phyloP scores from a whole-genome alignment of 106 monocot species.

The Platanthera guangdongensis region DNA sequence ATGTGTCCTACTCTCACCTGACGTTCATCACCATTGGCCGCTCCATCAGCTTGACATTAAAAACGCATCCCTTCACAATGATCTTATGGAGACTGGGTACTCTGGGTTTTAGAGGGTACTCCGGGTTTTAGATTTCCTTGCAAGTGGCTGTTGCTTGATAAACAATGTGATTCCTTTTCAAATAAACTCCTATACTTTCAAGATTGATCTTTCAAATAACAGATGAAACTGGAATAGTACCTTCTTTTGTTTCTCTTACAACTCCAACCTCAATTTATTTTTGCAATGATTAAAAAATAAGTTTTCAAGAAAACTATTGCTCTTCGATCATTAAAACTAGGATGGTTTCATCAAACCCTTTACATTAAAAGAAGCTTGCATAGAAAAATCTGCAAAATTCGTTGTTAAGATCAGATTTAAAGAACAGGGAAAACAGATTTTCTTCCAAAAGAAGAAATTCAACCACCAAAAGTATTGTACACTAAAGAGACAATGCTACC shows the following conservation, averaged over 20 bases:
- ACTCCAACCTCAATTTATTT: neutral
- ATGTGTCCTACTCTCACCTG: too few species aligned
- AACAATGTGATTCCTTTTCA: neutral
- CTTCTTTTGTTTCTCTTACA: neutral
- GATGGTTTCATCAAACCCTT: neutral
- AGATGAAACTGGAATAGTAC: neutral
- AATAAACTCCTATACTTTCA: neutral
- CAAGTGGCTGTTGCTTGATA: neutral
- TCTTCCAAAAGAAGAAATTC: neutral
- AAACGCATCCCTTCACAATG: too few species aligned
- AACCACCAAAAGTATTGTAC: neutral
- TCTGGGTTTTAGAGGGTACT: neutral
- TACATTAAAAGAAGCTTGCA: too few species aligned
- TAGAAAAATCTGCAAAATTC: neutral
- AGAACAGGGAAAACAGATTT: neutral
- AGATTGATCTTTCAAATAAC: neutral
- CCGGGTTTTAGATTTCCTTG: neutral
- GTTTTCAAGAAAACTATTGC: neutral
- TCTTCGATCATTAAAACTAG: neutral
- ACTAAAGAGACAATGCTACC: too few species aligned
- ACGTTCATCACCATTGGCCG: too few species aligned
- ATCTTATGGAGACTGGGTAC: too few species aligned
- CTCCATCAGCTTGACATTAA: too few species aligned
- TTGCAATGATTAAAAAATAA: neutral
- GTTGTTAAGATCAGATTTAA: neutral